Conservation (phyloP, 2,329 filamentous ascomycete species). For the Lecanicillium sp. region DNA sequence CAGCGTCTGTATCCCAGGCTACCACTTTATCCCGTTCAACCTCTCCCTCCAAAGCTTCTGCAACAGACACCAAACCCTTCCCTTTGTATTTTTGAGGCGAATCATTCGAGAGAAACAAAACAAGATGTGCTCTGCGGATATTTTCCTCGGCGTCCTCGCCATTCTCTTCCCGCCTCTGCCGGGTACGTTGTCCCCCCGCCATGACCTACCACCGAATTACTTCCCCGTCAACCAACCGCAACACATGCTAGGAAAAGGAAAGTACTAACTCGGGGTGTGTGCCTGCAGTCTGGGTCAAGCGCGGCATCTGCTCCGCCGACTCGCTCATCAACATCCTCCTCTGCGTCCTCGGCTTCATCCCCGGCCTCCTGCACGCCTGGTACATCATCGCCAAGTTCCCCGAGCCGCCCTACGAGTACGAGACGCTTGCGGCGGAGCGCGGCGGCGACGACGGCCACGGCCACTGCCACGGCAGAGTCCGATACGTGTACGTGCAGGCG, state of each 20-base stretch:
- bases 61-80: background rate
- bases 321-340: conserved; percentile 93
- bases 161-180: conserved; percentile 60
- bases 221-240: conserved; percentile 14
- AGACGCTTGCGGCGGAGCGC: conserved; percentile 52
- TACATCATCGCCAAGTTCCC: conserved; percentile 94
- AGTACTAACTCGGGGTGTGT: background rate
- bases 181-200: conserved; percentile 40
- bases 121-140: conserved; percentile 53
- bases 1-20: conserved; percentile 21
- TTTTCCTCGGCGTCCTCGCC: conserved; percentile 59
- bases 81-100: too few species aligned
- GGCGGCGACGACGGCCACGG: conserved; percentile 30
- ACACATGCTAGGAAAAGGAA: too few species aligned
- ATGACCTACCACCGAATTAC: conserved; percentile 20
- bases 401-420: conserved; percentile 66
- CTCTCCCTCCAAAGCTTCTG: too few species aligned
- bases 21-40: too few species aligned
- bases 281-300: conserved; percentile 79
- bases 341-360: conserved; percentile 70
- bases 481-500: conserved; percentile 69
- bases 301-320: conserved; percentile 86
- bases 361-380: conserved; percentile 91
- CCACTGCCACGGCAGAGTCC: conserved; percentile 61
- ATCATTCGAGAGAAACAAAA: conserved; percentile 11